These are phyloP conservation scores for Aspergillus diversus DNA, from an alignment of 495 filamentous ascomycete species.

Conservation along the genomic window DNA sequence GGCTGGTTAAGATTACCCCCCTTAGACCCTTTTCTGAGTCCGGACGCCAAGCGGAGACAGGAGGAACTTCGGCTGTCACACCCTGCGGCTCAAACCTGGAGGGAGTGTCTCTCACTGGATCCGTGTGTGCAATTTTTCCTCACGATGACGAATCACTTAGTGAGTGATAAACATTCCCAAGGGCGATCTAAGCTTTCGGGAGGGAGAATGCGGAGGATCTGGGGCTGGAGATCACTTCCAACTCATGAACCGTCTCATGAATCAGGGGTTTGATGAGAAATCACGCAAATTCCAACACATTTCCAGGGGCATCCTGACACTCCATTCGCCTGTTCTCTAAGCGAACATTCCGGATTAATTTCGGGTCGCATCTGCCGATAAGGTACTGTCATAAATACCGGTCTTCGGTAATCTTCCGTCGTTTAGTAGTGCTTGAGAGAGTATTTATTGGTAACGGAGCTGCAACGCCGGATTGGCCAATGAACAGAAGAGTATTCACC, in stretches of 20 bases:
- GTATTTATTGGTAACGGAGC: too few relatives aligned
- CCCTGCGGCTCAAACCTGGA: background rate
- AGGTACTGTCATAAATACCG: too few relatives aligned
- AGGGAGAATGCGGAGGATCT: background rate
- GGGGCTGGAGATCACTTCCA: background rate
- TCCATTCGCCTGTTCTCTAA: background rate
- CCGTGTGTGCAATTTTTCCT: background rate
- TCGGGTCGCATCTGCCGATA: background rate
- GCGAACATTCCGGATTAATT: background rate
- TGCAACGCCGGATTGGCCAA: too few relatives aligned
- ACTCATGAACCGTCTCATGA: background rate
- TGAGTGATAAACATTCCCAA: background rate
- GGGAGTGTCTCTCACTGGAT: background rate
- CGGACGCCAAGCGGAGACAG: background rate
- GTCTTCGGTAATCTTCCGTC: too few relatives aligned
- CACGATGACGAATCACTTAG: too few relatives aligned
- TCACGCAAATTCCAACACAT: background rate
- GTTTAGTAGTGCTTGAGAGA: too few relatives aligned
- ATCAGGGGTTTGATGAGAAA: background rate
- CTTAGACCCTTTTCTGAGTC: background rate
- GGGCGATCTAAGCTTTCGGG: background rate
- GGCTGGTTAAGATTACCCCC: background rate
- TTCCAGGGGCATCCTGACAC: background rate
- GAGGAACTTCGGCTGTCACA: background rate
- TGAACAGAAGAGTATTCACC: too few relatives aligned